phyloP scores from a whole-genome alignment of 805 yeast species.

The Kodamaea restingae region DNA sequence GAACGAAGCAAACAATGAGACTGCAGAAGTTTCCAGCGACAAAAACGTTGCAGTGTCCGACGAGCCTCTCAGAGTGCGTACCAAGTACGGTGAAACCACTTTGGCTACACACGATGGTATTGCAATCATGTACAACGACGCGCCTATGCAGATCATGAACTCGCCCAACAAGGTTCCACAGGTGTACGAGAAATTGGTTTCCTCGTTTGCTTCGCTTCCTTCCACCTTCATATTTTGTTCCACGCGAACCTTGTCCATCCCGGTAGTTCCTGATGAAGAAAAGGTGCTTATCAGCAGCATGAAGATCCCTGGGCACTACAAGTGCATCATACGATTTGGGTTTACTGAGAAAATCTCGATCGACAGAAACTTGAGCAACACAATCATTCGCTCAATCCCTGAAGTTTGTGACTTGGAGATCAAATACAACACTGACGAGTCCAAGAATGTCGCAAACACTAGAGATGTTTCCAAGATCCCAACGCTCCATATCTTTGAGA shows the following conservation, averaged over 20 bases:
- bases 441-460: neutral
- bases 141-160: conserved; percentile 29
- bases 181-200: conserved; percentile 33
- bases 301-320: conserved; percentile 43
- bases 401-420: conserved; percentile 12
- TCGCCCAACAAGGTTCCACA: conserved; percentile 46
- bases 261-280: conserved; percentile 38
- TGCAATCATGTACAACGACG: conserved; percentile 41
- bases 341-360: conserved; percentile 41
- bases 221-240: conserved; percentile 42
- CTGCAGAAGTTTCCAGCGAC: conserved; percentile 2
- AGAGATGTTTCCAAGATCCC: conserved; percentile 14
- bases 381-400: conserved; percentile 20
- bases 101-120: conserved; percentile 31
- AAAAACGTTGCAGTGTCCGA: conserved; percentile 4
- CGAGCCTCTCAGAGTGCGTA: conserved; percentile 9
- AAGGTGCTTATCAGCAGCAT: conserved; percentile 37
- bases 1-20: conserved; percentile 2
- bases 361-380: conserved; percentile 16
- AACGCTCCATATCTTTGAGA: conserved; percentile 27
- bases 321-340: conserved; percentile 48
- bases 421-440: conserved; percentile 6
- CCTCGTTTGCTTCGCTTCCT: conserved; percentile 43
- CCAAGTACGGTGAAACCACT: conserved; percentile 18
- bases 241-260: conserved; percentile 39